A percentile compares a stretch with the other conserved stretches of the same genome.
These are phyloP conservation scores for Neoscytalidium dimidiatum DNA, from an alignment of 2,329 filamentous ascomycete genomes.

Conservation along the genomic window DNA sequence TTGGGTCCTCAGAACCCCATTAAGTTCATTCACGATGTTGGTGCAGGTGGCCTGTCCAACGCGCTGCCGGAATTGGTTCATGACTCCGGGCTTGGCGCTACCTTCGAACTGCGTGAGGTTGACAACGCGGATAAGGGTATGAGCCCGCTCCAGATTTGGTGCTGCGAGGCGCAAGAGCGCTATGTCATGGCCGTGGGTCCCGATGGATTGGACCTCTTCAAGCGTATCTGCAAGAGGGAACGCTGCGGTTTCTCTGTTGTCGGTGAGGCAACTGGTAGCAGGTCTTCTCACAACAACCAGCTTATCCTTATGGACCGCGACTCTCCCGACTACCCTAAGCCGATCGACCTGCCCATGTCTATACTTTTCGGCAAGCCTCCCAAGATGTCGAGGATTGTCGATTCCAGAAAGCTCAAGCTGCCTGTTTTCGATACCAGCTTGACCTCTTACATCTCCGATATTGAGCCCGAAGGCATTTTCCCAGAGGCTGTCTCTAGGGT, in stretches of 20 bases:
- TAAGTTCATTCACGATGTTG: conserved; percentile 95
- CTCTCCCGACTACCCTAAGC: conserved; percentile 70
- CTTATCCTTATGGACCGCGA: conserved; percentile 82
- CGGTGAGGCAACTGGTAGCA: conserved; percentile 67
- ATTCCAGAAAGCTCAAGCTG: conserved; percentile 67
- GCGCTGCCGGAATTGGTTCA: conserved; percentile 88
- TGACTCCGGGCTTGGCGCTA: conserved; percentile 86
- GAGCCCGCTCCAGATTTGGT: conserved; percentile 97
- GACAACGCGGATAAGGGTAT: conserved; percentile 88
- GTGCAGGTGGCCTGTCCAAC: conserved; percentile 83
- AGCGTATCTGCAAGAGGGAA: conserved; percentile 73
- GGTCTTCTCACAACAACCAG: conserved; percentile 66
- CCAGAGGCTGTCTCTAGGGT: conserved; percentile 77
- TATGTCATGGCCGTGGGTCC: conserved; percentile 89
- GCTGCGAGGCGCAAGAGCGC: conserved; percentile 93
- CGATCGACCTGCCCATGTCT: conserved; percentile 87
- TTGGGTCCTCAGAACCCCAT: conserved; percentile 87
- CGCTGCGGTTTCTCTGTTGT: conserved; percentile 92
- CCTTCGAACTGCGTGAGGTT: conserved; percentile 91
- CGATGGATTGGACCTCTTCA: conserved; percentile 73
- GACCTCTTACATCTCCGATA: conserved; percentile 63
- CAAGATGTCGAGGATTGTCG: conserved; percentile 75
- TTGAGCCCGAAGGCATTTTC: conserved; percentile 55
- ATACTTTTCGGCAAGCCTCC: conserved; percentile 85
- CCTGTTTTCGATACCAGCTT: conserved; percentile 76